Evolutionary conservation across 208 protist genomes (phyloP).

Genomic region (Sergeia podlipaevii): DNA sequence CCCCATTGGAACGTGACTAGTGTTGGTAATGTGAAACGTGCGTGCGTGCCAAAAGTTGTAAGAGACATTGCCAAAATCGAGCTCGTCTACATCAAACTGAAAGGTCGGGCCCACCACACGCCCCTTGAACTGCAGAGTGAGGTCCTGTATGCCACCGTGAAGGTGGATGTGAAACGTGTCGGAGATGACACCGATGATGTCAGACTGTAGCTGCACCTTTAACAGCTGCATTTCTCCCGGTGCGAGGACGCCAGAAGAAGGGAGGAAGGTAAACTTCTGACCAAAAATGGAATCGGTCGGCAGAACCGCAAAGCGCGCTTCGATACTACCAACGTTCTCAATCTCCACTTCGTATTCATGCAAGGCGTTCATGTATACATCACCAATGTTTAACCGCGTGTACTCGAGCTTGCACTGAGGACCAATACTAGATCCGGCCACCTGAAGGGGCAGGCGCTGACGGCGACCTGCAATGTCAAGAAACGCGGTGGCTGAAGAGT

Average conservation of each 20-base stretch:
- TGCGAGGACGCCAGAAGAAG: slow-evolving; percentile 63
- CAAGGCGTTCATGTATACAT: slow-evolving; percentile 93
- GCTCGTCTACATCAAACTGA: slow-evolving; percentile 84
- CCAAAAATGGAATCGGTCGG: slow-evolving; percentile 52
- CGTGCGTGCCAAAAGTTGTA: slow-evolving; percentile 87
- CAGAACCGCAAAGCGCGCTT: slow-evolving; percentile 83
- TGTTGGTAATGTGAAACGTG: slow-evolving; percentile 88
- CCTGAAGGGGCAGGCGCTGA: slow-evolving; percentile 70
- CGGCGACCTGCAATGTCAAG: slow-evolving; percentile 74
- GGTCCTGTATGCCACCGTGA: slow-evolving; percentile 71
- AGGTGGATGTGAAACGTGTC: slow-evolving; percentile 90
- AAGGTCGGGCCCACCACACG: slow-evolving; percentile 93
- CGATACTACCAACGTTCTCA: slow-evolving; percentile 90
- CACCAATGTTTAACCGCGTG: slow-evolving; percentile 86
- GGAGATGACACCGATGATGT: slow-evolving; percentile 85
- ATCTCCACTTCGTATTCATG: slow-evolving; percentile 91
- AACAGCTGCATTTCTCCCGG: slow-evolving; percentile 63
- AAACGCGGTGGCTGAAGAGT: slow-evolving; percentile 70
- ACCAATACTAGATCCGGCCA: slow-evolving; percentile 82
- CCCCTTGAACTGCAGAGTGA: slow-evolving; percentile 83
- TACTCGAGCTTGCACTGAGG: slow-evolving; percentile 91
- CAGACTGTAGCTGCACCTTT: slow-evolving; percentile 73
- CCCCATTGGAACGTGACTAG: slow-evolving; percentile 92
- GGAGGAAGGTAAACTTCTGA: slow-evolving; percentile 82
- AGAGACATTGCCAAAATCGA: slow-evolving; percentile 93